Evolutionary conservation across 1,284 basidiomycete genomes (phyloP).

Genomic region (Trichosporon inkin): DNA sequence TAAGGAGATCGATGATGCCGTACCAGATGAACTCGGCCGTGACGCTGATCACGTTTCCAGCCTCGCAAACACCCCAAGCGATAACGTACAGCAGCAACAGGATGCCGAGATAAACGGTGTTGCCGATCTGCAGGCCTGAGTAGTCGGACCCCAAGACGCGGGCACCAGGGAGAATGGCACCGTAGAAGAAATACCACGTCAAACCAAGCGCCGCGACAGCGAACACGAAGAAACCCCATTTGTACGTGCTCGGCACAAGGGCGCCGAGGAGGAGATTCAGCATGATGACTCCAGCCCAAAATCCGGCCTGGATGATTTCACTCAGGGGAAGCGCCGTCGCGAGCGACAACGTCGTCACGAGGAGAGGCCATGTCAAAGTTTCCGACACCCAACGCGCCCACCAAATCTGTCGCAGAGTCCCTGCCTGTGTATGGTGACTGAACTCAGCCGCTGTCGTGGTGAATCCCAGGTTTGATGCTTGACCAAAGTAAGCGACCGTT

Average conservation of each 20-base stretch:
- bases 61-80: conserved; percentile 51
- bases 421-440: conserved; percentile 33
- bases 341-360: conserved; percentile 57
- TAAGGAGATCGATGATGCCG: conserved; percentile 59
- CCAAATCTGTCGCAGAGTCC: conserved; percentile 57
- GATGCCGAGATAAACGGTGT: conserved; percentile 47
- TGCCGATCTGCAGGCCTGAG: conserved; percentile 47
- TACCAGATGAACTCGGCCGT: conserved; percentile 56
- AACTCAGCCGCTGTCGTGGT: conserved; percentile 57
- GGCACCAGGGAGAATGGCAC: conserved; percentile 37
- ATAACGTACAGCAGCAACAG: conserved; percentile 57
- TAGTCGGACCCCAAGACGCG: conserved; percentile 39
- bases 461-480: conserved; percentile 61
- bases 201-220: conserved; percentile 55
- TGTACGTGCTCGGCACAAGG: conserved; percentile 56
- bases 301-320: conserved; percentile 57
- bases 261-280: conserved; percentile 57
- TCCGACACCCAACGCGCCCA: conserved; percentile 48
- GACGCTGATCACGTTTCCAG: conserved; percentile 48
- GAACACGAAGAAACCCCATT: conserved; percentile 55
- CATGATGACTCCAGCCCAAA: conserved; percentile 57
- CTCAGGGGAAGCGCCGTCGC: conserved; percentile 57
- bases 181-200: conserved; percentile 53
- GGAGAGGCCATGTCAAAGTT: conserved; percentile 58
- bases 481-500: conserved; percentile 55